Conservation (phyloP, 2,329 filamentous ascomycete species). For the Pseudocercospora fuligena region DNA sequence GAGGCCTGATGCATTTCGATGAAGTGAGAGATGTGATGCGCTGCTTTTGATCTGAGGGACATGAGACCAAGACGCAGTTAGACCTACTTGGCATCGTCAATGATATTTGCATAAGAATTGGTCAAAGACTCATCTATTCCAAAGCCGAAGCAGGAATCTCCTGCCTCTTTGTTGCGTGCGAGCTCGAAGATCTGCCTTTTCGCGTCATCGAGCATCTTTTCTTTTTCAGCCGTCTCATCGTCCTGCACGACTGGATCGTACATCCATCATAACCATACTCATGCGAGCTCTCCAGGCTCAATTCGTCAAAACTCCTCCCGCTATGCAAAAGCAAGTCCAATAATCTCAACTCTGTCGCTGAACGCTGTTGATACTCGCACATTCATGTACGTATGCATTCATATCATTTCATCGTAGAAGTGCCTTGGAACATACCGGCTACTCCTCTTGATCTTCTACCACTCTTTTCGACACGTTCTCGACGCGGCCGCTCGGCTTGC, state of each 20-base stretch:
- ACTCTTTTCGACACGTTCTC: slow-evolving; percentile 8
- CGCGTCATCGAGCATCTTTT: neutral
- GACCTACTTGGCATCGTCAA: neutral
- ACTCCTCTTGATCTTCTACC: slow-evolving; percentile 19
- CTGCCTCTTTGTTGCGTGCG: neutral
- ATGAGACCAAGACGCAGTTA: no score
- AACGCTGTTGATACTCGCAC: slow-evolving; percentile 5
- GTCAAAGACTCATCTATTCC: neutral
- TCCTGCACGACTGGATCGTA: neutral
- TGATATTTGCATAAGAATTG: neutral
- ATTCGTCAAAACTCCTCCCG: slow-evolving; percentile 13
- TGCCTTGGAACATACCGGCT: slow-evolving; percentile 15
- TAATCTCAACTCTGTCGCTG: slow-evolving; percentile 11
- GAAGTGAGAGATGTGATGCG: no score
- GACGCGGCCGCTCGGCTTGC: slow-evolving; percentile 18
- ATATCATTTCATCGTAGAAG: slow-evolving; percentile 17
- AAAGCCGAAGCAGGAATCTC: neutral
- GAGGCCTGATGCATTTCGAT: no score
- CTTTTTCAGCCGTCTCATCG: neutral
- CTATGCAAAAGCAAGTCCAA: slow-evolving; percentile 14
- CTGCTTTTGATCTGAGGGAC: no score
- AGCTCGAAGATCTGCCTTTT: neutral
- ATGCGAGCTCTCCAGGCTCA: neutral
- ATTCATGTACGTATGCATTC: neutral
- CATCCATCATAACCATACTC: slow-evolving; percentile 1